Percentiles rank a stretch among this genome's conserved stretches.
Conservation (phyloP, 1,284 basidiomycete genomes). For the Coriolopsis trogii region DNA sequence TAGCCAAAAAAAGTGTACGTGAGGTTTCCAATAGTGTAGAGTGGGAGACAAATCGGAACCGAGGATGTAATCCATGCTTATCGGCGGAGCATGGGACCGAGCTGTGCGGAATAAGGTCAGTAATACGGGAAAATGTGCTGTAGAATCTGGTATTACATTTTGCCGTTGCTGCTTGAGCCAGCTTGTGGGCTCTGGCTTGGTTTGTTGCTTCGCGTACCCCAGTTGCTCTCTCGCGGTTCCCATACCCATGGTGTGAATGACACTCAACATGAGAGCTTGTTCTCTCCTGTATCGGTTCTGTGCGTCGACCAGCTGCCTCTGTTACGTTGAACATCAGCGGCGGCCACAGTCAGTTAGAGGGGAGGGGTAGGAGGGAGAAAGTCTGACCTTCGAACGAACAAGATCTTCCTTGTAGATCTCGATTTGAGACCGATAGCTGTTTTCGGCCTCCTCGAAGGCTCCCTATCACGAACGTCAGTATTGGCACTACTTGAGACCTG, state of each 20-base stretch:
- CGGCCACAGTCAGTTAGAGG: conserved; percentile 4
- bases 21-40: conserved; percentile 11
- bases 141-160: conserved; percentile 40
- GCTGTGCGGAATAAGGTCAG: conserved; percentile 38
- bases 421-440: conserved; percentile 70
- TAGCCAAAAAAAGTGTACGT: not conserved
- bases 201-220: conserved; percentile 41
- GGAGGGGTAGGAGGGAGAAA: conserved; percentile 5
- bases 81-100: conserved; percentile 38
- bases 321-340: conserved; percentile 6
- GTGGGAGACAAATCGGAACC: not conserved
- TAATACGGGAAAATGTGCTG: not conserved
- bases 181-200: conserved; percentile 47
- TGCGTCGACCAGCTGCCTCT: conserved; percentile 60
- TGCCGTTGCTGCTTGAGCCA: conserved; percentile 67
- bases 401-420: conserved; percentile 74
- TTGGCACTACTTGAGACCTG: not conserved
- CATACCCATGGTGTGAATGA: conserved; percentile 74
- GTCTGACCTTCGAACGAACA: conserved; percentile 52
- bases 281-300: conserved; percentile 71
- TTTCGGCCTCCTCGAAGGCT: conserved; percentile 72
- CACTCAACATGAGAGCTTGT: conserved; percentile 79
- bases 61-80: conserved; percentile 12
- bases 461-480: conserved; percentile 39
- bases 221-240: conserved; percentile 57